Conservation (phyloP, 176 grass and related monocot genomes). For the Otatea glauca region DNA sequence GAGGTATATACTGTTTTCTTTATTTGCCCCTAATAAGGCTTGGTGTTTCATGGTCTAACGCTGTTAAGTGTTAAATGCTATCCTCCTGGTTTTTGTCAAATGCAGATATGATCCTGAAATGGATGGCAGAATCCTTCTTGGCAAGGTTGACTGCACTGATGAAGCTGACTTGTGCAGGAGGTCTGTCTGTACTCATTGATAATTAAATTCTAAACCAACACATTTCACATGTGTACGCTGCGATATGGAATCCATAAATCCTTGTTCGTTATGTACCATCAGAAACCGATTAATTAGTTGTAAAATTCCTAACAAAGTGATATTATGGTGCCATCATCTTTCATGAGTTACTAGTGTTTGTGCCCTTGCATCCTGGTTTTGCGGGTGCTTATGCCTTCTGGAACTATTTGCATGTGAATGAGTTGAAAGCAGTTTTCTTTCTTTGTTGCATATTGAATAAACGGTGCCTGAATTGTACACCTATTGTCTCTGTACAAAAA, state of each 20-base stretch:
- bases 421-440: constrained; percentile 19
- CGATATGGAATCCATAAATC: constrained; percentile 18
- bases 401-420: constrained; percentile 18
- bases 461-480: background rate
- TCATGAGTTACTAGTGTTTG: constrained; percentile 2
- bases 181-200: constrained; percentile 44
- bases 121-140: constrained; percentile 86
- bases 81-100: constrained; percentile 9
- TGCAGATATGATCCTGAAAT: constrained; percentile 97
- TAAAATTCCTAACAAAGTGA: background rate
- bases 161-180: constrained; percentile 83
- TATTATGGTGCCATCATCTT: constrained; percentile 8
- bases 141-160: constrained; percentile 86
- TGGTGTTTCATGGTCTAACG: constrained; percentile 7
- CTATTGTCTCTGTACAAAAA: background rate
- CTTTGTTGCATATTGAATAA: constrained; percentile 17
- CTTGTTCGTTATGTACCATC: constrained; percentile 18
- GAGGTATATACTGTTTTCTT: constrained; percentile 57
- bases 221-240: background rate
- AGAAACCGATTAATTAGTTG: constrained; percentile 7
- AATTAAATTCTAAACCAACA: background rate
- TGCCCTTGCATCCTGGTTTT: constrained; percentile 2
- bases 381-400: constrained; percentile 24
- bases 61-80: background rate
- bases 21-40: constrained; percentile 14